Conservation (phyloP, 2,329 filamentous ascomycete genomes). For the Dothistroma septosporum region DNA sequence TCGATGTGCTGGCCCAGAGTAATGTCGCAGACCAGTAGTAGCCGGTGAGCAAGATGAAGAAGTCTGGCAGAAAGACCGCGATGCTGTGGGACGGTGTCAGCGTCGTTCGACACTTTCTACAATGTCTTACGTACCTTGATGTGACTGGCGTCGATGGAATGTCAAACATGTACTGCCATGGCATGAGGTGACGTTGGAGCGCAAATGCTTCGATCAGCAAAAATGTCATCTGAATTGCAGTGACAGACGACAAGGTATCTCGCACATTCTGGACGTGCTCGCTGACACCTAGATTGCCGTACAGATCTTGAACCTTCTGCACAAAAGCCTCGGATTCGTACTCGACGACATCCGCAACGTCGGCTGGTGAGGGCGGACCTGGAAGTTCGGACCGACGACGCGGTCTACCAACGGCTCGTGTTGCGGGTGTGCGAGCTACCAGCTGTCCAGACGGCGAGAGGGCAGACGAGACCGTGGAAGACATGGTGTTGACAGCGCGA, state of each 20-base stretch:
- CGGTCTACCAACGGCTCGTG: conserved; percentile 13
- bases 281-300: conserved; percentile 62
- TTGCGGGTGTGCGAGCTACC: conserved; percentile 26
- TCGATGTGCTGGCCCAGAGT: conserved; percentile 68
- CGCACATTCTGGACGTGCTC: conserved; percentile 64
- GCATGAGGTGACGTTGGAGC: conserved; percentile 66
- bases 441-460: conserved; percentile 19
- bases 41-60: conserved; percentile 70
- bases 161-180: conserved; percentile 68
- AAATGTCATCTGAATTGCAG: conserved; percentile 65
- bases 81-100: conserved; percentile 32
- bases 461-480: conserved; percentile 9
- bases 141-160: conserved; percentile 52
- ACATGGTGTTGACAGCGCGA: conserved; percentile 16
- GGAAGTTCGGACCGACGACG: conserved; percentile 50
- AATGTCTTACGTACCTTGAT: conserved; percentile 22
- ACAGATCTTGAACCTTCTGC: conserved; percentile 60
- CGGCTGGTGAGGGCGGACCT: conserved; percentile 63
- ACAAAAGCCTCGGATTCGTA: conserved; percentile 63
- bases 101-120: neutral
- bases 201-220: conserved; percentile 65
- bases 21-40: conserved; percentile 72
- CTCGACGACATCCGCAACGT: conserved; percentile 73
- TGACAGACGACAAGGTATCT: conserved; percentile 66
- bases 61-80: conserved; percentile 68